Evolutionary conservation across 2,329 filamentous ascomycete genomes (phyloP).

Genomic region (Neopestalotiopsis rosae): DNA sequence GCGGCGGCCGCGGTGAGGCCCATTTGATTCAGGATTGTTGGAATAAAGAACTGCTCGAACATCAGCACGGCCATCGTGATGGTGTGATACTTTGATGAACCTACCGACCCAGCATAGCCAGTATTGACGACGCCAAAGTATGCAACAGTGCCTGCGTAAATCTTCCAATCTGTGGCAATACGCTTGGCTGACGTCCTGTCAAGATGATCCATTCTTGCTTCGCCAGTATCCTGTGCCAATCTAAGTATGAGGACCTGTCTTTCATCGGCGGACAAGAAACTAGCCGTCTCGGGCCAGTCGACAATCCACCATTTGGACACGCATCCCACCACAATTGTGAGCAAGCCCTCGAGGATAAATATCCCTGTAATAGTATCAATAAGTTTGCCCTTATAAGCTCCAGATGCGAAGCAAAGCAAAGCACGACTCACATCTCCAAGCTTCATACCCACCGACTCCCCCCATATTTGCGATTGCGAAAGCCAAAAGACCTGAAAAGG

Average conservation of each 20-base stretch:
- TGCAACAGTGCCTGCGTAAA: conserved; percentile 44
- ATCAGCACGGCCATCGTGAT: background rate
- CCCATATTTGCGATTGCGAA: conserved; percentile 57
- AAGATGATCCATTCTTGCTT: conserved; percentile 56
- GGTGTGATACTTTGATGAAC: background rate
- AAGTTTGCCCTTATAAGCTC: background rate
- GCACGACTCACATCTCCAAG: conserved; percentile 43
- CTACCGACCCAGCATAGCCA: conserved; percentile 44
- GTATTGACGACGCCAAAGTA: conserved; percentile 49
- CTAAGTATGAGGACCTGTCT: conserved; percentile 40
- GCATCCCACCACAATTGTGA: conserved; percentile 47
- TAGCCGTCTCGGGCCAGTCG: conserved; percentile 42
- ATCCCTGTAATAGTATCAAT: conserved; percentile 37
- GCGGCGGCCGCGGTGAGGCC: conserved; percentile 39
- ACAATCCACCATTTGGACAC: conserved; percentile 49
- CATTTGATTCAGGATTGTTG: conserved; percentile 43
- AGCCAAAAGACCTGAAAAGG: conserved; percentile 43
- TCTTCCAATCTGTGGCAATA: conserved; percentile 53
- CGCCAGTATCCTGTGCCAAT: conserved; percentile 46
- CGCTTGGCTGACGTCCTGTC: conserved; percentile 52
- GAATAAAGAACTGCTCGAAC: conserved; percentile 38
- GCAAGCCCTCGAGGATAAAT: conserved; percentile 53
- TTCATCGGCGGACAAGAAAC: conserved; percentile 52
- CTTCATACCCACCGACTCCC: conserved; percentile 48
- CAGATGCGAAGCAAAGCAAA: conserved; percentile 24